Evolutionary conservation across 148 eudicot species (phyloP).

Genomic region (Rhododendron mucronatum): DNA sequence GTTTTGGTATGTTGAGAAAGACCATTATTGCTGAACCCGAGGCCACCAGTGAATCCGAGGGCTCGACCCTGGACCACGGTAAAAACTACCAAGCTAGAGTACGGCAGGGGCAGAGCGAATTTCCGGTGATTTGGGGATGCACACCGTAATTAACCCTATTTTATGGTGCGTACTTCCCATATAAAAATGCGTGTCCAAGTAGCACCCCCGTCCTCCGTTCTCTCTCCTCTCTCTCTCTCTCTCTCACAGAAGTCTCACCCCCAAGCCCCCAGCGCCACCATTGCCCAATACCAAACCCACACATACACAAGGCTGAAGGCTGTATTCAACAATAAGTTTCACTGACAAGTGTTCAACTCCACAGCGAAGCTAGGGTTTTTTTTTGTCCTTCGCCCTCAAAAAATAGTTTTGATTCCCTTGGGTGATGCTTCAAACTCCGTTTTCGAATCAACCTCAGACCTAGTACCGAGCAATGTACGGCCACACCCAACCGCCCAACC

Average conservation of each 20-base stretch:
- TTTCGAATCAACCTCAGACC: not conserved
- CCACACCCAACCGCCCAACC: constrained; percentile 24
- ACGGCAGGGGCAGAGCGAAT: too few relatives aligned
- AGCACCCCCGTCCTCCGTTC: not conserved
- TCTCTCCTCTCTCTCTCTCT: not conserved
- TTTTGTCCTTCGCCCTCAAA: not conserved
- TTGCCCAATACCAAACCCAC: not conserved
- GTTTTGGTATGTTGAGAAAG: too few relatives aligned
- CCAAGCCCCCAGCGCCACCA: not conserved
- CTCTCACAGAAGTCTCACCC: not conserved
- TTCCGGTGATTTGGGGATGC: not conserved
- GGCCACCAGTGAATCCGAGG: too few relatives aligned
- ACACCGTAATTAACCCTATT: not conserved
- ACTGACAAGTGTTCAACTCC: not conserved
- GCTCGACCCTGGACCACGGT: too few relatives aligned
- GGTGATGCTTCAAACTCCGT: constrained; percentile 12
- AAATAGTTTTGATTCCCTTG: not conserved
- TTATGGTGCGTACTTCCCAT: not conserved
- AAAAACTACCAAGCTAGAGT: too few relatives aligned
- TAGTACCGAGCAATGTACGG: constrained; percentile 22
- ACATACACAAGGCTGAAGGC: not conserved
- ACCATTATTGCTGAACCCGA: too few relatives aligned
- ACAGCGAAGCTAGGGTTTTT: not conserved
- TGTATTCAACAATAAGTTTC: not conserved
- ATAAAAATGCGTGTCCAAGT: not conserved